A percentile compares a stretch with the other conserved stretches of the same genome.
These are phyloP conservation scores for Aspergillus fumigatiaffinis DNA, from an alignment of 2,329 filamentous ascomycete genomes.

Conservation along the genomic window DNA sequence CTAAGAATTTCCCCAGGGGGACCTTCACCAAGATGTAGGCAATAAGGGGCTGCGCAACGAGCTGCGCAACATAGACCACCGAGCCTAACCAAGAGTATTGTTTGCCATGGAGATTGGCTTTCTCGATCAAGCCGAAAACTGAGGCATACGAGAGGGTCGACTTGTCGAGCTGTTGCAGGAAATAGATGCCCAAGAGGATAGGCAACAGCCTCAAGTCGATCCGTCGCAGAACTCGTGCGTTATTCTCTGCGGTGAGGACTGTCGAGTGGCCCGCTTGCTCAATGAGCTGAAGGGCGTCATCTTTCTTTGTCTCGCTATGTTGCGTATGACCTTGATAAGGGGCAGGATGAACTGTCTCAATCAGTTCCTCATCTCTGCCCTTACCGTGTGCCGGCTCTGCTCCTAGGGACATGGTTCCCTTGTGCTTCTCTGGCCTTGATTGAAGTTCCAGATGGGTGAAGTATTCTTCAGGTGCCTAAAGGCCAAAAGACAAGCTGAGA, in stretches of 20 bases:
- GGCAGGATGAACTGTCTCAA: slow-evolving; percentile 22
- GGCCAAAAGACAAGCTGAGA: neutral
- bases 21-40: slow-evolving; percentile 57
- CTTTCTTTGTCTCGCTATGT: slow-evolving; percentile 21
- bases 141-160: slow-evolving; percentile 59
- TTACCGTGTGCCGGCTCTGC: slow-evolving; percentile 13
- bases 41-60: slow-evolving; percentile 51
- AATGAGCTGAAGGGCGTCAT: slow-evolving; percentile 50
- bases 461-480: neutral
- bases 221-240: slow-evolving; percentile 48
- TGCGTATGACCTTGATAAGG: neutral
- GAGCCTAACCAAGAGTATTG: slow-evolving; percentile 53
- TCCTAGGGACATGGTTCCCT: slow-evolving; percentile 17
- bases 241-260: slow-evolving; percentile 50
- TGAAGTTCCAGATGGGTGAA: neutral
- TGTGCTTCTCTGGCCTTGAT: neutral
- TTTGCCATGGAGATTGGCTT: slow-evolving; percentile 54
- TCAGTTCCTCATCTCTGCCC: slow-evolving; percentile 20
- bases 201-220: slow-evolving; percentile 52
- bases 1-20: slow-evolving; percentile 58
- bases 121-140: slow-evolving; percentile 59
- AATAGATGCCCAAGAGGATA: slow-evolving; percentile 59
- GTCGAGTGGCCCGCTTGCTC: slow-evolving; percentile 44
- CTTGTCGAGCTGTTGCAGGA: slow-evolving; percentile 62
- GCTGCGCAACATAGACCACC: slow-evolving; percentile 53